phyloP scores from a whole-genome alignment of 202 grass and related monocot genomes.

The Alloteropsis angusta region DNA sequence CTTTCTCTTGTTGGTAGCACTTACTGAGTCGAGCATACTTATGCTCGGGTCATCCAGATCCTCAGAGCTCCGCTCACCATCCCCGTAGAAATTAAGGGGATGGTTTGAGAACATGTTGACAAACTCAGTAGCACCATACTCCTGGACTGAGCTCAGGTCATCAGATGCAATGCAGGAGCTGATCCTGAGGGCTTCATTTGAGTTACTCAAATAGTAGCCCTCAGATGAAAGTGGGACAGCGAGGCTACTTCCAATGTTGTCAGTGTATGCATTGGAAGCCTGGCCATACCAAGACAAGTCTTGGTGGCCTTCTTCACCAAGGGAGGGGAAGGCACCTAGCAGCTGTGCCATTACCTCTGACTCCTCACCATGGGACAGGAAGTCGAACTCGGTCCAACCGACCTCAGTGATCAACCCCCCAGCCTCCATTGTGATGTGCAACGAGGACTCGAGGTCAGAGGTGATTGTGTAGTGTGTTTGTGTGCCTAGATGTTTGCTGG shows the following conservation, averaged over 20 bases:
- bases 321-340: conserved; percentile 29
- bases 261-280: conserved; percentile 30
- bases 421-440: conserved; percentile 49
- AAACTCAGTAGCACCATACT: conserved; percentile 24
- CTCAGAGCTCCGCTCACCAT: conserved; percentile 12
- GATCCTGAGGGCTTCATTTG: conserved; percentile 34
- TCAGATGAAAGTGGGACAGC: conserved; percentile 30
- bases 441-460: conserved; percentile 16
- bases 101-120: conserved; percentile 20
- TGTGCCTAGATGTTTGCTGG: conserved; percentile 20
- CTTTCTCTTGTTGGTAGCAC: conserved; percentile 11
- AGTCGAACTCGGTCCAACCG: conserved; percentile 45
- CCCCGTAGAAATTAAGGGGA: not conserved
- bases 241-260: conserved; percentile 20
- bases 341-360: conserved; percentile 55
- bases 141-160: conserved; percentile 26
- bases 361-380: conserved; percentile 25
- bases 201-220: conserved; percentile 38
- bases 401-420: conserved; percentile 31
- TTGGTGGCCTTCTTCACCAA: conserved; percentile 26
- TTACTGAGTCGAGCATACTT: not conserved
- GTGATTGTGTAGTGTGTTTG: not conserved
- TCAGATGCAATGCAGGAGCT: conserved; percentile 22
- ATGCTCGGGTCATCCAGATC: conserved; percentile 16
- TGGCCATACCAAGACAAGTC: conserved; percentile 48